These are phyloP conservation scores for Populus trichocarpa DNA, from an alignment of 441 rosid genomes.

Conservation along the genomic window DNA sequence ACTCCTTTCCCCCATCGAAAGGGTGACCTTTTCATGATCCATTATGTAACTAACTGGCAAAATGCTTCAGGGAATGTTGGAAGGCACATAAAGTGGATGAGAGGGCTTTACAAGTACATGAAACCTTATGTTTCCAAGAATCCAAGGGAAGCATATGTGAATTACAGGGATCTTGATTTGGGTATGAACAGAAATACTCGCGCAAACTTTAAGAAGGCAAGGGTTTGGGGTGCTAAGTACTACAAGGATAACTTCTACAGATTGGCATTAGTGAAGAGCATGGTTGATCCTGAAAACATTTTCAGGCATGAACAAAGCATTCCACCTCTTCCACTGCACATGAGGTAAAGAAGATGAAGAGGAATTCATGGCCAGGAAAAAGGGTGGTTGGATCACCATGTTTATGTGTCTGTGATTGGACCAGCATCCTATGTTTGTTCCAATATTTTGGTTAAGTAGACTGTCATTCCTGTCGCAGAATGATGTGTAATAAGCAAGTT, in stretches of 20 bases:
- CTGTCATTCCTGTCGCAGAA: background rate
- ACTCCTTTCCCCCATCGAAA: slow-evolving; percentile 59
- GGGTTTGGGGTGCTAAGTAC: slow-evolving; percentile 11
- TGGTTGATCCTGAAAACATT: background rate
- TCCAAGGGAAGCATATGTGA: slow-evolving; percentile 58
- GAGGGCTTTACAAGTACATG: slow-evolving; percentile 51
- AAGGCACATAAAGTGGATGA: slow-evolving; percentile 35
- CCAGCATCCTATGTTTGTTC: background rate
- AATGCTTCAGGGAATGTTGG: slow-evolving; percentile 22
- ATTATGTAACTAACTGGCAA: slow-evolving; percentile 45
- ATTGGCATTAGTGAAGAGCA: background rate
- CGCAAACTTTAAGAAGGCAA: slow-evolving; percentile 26
- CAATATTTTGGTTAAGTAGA: too few species aligned
- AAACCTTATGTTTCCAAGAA: slow-evolving; percentile 49
- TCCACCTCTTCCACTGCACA: background rate
- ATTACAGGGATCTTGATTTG: slow-evolving; percentile 58
- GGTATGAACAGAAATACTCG: slow-evolving; percentile 37
- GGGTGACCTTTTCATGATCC: slow-evolving; percentile 49
- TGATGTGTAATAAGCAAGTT: background rate
- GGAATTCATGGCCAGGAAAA: background rate
- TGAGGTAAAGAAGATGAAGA: background rate
- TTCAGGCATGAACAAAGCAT: background rate
- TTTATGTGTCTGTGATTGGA: background rate
- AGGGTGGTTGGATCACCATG: background rate
- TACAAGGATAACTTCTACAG: background rate